Percentiles rank a stretch among this genome's conserved stretches.
Evolutionary conservation across 2,329 filamentous ascomycete genomes (phyloP).

Genomic region (Paecilomyces sp.): DNA sequence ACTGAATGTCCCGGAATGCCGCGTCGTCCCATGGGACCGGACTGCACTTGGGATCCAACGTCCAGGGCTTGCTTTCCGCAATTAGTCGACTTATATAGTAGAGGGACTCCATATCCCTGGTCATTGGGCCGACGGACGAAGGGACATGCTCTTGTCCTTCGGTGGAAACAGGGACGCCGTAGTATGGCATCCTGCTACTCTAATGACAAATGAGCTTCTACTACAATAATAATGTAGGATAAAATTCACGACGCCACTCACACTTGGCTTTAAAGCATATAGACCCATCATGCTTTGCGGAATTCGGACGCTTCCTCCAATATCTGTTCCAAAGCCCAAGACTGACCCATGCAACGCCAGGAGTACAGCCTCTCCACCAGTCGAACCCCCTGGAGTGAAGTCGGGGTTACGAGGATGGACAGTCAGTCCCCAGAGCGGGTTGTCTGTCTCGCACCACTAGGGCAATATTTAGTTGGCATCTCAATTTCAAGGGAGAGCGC

Average conservation of each 20-base stretch:
- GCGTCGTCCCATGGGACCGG: constrained; percentile 49
- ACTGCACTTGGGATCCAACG: constrained; percentile 46
- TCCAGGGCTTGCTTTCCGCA: constrained; percentile 45
- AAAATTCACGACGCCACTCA: constrained; percentile 12
- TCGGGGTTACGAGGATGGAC: constrained; percentile 36
- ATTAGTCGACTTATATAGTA: constrained; percentile 41
- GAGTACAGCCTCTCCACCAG: constrained; percentile 38
- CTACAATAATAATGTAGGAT: background rate
- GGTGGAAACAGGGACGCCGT: constrained; percentile 53
- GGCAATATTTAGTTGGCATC: background rate
- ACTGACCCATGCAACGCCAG: constrained; percentile 36
- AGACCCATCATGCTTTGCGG: constrained; percentile 42
- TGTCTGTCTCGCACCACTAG: constrained; percentile 50
- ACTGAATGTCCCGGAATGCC: constrained; percentile 34
- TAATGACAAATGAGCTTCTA: constrained; percentile 15
- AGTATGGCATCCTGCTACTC: constrained; percentile 52
- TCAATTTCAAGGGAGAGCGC: background rate
- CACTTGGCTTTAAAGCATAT: constrained; percentile 44
- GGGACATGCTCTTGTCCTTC: constrained; percentile 60
- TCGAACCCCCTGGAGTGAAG: constrained; percentile 43
- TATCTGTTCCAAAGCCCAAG: constrained; percentile 46
- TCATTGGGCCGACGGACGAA: constrained; percentile 55
- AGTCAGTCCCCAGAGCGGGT: constrained; percentile 46
- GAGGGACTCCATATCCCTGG: constrained; percentile 46
- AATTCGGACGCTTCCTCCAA: constrained; percentile 46